phyloP scores from a whole-genome alignment of 2,329 filamentous ascomycete species.

The Sphaerulina vaccinii region DNA sequence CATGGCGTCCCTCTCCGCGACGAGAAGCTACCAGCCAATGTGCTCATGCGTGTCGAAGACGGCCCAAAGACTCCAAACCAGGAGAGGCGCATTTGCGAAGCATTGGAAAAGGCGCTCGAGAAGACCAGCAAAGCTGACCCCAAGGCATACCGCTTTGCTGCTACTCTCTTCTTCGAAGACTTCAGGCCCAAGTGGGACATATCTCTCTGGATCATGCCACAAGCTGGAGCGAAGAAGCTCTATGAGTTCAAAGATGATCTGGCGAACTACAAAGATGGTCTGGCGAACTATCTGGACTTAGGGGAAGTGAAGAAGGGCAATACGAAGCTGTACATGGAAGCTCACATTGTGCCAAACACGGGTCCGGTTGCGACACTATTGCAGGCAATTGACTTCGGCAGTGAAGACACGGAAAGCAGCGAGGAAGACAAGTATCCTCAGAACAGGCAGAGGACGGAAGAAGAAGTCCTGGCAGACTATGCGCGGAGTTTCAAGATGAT shows the following conservation, averaged over 20 bases:
- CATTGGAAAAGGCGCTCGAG: not conserved
- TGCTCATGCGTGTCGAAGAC: slow-evolving; percentile 6
- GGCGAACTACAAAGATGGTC: not conserved
- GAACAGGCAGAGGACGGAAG: too few relatives aligned
- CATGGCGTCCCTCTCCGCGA: not conserved
- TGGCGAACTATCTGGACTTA: slow-evolving; percentile 1
- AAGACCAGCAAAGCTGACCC: not conserved
- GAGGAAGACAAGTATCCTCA: too few relatives aligned
- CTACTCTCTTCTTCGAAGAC: not conserved
- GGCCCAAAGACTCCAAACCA: not conserved
- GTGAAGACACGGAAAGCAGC: too few relatives aligned
- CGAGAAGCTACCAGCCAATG: not conserved
- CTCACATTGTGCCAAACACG: slow-evolving; percentile 6
- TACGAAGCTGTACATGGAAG: slow-evolving; percentile 11
- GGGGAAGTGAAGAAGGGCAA: not conserved
- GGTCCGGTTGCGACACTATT: not conserved
- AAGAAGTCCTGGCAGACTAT: too few relatives aligned
- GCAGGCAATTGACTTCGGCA: too few relatives aligned
- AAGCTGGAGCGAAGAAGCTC: not conserved
- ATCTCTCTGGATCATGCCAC: slow-evolving; percentile 2
- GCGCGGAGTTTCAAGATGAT: too few relatives aligned
- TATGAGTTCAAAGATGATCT: not conserved
- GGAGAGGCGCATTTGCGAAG: slow-evolving; percentile 1
- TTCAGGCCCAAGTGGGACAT: not conserved
- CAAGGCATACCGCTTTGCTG: not conserved